phyloP scores from a whole-genome alignment of 2,329 filamentous ascomycete species.

The Teratosphaeriaceae sp. region DNA sequence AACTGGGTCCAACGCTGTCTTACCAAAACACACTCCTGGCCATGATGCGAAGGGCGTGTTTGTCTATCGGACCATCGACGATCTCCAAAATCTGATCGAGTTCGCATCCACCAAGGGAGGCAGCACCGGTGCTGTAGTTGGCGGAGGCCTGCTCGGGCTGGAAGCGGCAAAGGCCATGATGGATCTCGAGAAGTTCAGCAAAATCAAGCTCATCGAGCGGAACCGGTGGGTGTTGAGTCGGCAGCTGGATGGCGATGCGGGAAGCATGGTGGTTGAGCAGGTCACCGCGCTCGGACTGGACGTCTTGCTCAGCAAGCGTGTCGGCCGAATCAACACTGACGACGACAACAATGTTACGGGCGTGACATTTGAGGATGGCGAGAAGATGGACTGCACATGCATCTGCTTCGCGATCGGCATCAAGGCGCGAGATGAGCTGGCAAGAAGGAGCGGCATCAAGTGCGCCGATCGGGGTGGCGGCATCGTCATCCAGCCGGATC shows the following conservation, averaged over 20 bases:
- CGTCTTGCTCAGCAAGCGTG: conserved; percentile 68
- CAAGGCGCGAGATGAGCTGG: conserved; percentile 71
- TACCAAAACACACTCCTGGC: conserved; percentile 66
- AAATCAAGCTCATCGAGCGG: conserved; percentile 73
- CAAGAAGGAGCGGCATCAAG: conserved; percentile 60
- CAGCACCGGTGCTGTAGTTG: conserved; percentile 68
- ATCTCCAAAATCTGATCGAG: conserved; percentile 68
- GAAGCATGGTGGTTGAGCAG: conserved; percentile 73
- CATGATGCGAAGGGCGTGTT: conserved; percentile 78
- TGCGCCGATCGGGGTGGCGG: conserved; percentile 68
- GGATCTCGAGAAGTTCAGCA: conserved; percentile 67
- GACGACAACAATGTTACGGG: conserved; percentile 63
- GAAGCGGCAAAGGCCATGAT: conserved; percentile 92
- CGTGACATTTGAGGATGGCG: conserved; percentile 73
- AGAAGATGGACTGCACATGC: conserved; percentile 68
- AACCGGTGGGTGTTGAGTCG: conserved; percentile 77
- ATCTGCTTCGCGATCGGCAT: conserved; percentile 91
- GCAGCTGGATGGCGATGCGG: conserved; percentile 76
- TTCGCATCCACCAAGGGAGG: conserved; percentile 63
- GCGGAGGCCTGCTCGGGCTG: conserved; percentile 75
- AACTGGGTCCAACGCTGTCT: conserved; percentile 76
- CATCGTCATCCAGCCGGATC: conserved; percentile 60
- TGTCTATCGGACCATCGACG: conserved; percentile 80
- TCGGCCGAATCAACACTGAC: conserved; percentile 64
- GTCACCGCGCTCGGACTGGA: conserved; percentile 73